Conservation (phyloP, 768 basidiomycete species). For the Saitozyma podzolica region DNA sequence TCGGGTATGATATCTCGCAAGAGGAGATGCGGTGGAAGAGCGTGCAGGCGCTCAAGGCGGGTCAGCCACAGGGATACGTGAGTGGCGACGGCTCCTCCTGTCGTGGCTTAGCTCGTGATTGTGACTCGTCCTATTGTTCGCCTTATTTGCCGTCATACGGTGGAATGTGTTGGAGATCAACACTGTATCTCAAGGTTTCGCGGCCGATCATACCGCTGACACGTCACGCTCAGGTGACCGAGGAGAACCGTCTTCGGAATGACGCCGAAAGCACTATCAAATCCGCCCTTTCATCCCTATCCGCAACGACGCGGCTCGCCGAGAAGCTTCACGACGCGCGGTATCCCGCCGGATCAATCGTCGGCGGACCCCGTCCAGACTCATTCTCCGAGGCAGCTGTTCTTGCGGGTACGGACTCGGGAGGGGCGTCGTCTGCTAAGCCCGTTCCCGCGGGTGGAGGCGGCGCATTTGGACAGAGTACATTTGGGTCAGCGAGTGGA, state of each 20-base stretch:
- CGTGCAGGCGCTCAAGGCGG: conserved; percentile 59
- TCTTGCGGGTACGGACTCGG: conserved; percentile 7
- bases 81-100: conserved; percentile 1
- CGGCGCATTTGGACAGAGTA: not conserved
- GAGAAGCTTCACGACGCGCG: conserved; percentile 40
- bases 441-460: not conserved
- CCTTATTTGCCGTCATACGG: not conserved
- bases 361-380: conserved; percentile 21
- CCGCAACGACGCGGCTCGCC: conserved; percentile 27
- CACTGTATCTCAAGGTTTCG: too few relatives aligned
- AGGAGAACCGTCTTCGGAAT: conserved; percentile 23
- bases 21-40: conserved; percentile 78
- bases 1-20: conserved; percentile 68
- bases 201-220: too few relatives aligned
- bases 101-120: not conserved
- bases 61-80: conserved; percentile 69
- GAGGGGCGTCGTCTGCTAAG: not conserved
- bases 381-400: conserved; percentile 32
- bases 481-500: conserved; percentile 6
- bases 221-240: conserved; percentile 19
- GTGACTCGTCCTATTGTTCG: not conserved
- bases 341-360: conserved; percentile 14
- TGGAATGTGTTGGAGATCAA: too few relatives aligned
- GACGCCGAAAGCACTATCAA: conserved; percentile 25
- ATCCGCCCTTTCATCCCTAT: conserved; percentile 26